Conservation (phyloP, 78 protist genomes). For the Dictyostelium purpureum region DNA sequence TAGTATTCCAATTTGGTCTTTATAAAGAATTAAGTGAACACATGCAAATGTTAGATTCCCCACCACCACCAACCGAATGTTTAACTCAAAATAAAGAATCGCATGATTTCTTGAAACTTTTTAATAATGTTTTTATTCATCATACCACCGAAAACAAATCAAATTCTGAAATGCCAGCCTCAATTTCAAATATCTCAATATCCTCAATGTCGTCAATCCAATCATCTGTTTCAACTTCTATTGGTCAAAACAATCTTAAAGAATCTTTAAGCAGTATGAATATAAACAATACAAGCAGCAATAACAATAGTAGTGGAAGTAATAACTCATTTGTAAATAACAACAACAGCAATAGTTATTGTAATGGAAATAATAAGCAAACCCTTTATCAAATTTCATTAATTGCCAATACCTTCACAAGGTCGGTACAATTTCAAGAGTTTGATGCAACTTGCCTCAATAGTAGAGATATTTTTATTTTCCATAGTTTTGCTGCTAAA, state of each 20-base stretch:
- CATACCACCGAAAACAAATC: neutral
- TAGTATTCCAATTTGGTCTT: constrained; percentile 65
- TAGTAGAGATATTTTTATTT: constrained; percentile 63
- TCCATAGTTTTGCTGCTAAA: constrained; percentile 13
- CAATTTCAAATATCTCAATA: neutral
- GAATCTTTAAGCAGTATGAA: too few relatives aligned
- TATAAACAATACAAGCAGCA: too few relatives aligned
- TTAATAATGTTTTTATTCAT: constrained; percentile 23
- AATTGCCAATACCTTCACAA: neutral
- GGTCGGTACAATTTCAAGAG: constrained; percentile 18
- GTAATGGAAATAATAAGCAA: neutral
- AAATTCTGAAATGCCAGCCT: neutral
- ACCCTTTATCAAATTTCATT: constrained; percentile 11
- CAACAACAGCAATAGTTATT: neutral
- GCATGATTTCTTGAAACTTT: constrained; percentile 25
- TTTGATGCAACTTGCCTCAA: constrained; percentile 34
- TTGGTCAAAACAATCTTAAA: neutral
- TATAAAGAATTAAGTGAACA: constrained; percentile 30
- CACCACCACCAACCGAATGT: constrained; percentile 56
- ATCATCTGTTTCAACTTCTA: neutral
- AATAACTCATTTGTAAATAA: too few relatives aligned
- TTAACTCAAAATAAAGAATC: constrained; percentile 59
- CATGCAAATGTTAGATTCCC: constrained; percentile 8
- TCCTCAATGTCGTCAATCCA: neutral
- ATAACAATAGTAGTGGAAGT: neutral